phyloP scores from a whole-genome alignment of 2,329 filamentous ascomycete genomes.

The Penicillium sp. region DNA sequence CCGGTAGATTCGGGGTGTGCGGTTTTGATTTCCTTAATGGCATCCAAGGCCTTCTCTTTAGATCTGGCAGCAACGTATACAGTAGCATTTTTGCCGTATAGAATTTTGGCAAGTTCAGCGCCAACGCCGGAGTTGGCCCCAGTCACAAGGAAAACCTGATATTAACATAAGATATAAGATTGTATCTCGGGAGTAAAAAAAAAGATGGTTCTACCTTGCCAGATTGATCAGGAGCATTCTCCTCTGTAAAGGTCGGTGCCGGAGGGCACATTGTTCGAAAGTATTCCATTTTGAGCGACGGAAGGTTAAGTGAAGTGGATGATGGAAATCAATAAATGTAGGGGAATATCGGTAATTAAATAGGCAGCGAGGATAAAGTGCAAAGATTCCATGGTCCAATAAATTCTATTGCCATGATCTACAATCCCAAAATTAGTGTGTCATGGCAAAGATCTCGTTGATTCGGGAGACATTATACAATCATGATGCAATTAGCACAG shows the following conservation, averaged over 20 bases:
- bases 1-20: neutral
- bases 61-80: constrained; percentile 28
- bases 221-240: constrained; percentile 19
- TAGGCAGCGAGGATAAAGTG: neutral
- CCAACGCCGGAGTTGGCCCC: constrained; percentile 28
- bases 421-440: neutral
- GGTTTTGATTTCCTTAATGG: constrained; percentile 33
- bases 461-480: neutral
- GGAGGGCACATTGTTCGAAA: constrained; percentile 10
- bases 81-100: constrained; percentile 21
- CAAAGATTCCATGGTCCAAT: neutral
- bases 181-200: neutral
- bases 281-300: neutral
- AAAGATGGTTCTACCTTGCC: constrained; percentile 12
- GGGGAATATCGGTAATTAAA: neutral
- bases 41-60: constrained; percentile 30
- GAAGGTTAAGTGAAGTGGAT: neutral
- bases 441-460: neutral
- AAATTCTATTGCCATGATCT: neutral
- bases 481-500: neutral
- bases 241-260: constrained; percentile 19
- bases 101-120: constrained; percentile 22
- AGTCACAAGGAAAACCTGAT: constrained; percentile 28
- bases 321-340: neutral
- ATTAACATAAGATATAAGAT: neutral